Evolutionary conservation across 495 filamentous ascomycete species (phyloP).

Genomic region (Penicillium samsonianum): DNA sequence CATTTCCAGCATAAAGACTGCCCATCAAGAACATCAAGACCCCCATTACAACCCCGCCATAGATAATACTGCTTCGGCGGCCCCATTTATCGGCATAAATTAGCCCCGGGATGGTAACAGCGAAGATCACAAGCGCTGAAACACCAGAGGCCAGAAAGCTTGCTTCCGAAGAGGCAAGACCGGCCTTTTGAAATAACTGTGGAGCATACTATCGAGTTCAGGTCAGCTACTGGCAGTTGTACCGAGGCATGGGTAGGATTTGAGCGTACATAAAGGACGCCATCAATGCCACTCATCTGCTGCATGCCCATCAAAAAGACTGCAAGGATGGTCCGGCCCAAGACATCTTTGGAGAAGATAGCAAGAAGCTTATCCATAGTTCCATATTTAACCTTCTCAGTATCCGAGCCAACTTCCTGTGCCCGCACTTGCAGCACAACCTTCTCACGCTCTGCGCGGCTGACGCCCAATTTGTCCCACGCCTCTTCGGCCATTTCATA

Average conservation of each 20-base stretch:
- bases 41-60: slow-evolving; percentile 54
- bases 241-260: too few relatives aligned
- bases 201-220: slow-evolving; percentile 48
- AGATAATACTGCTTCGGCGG: slow-evolving; percentile 54
- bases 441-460: slow-evolving; percentile 53
- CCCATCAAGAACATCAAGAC: slow-evolving; percentile 53
- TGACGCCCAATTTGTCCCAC: slow-evolving; percentile 51
- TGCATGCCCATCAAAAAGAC: slow-evolving; percentile 48
- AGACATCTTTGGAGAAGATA: slow-evolving; percentile 44
- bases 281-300: slow-evolving; percentile 51
- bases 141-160: slow-evolving; percentile 59
- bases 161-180: slow-evolving; percentile 48
- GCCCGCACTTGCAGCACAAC: slow-evolving; percentile 19
- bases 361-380: slow-evolving; percentile 24
- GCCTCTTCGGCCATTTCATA: slow-evolving; percentile 35
- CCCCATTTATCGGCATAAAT: slow-evolving; percentile 63
- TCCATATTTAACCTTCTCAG: background rate
- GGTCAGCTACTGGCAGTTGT: background rate
- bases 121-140: slow-evolving; percentile 52
- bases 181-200: slow-evolving; percentile 54
- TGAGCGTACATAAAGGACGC: slow-evolving; percentile 50
- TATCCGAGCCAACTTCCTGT: slow-evolving; percentile 3
- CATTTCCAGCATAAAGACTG: slow-evolving; percentile 49
- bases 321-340: slow-evolving; percentile 39
- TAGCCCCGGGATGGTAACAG: slow-evolving; percentile 51